phyloP scores from a whole-genome alignment of 371 early-diverging fungal species.

The Thermomucor indicae-seudaticae region DNA sequence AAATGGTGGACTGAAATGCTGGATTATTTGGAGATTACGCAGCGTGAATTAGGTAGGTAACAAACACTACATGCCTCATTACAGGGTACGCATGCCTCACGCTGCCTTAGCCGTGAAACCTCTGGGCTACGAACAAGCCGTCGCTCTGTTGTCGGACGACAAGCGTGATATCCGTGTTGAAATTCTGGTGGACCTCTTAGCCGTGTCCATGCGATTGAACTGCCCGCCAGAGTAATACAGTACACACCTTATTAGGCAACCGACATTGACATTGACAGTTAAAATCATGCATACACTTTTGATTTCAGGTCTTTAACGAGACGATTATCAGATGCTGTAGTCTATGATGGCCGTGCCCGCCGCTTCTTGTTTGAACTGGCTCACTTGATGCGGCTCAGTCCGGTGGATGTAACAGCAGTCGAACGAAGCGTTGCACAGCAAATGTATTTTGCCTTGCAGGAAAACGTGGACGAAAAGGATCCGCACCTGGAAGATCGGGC shows the following conservation, averaged over 20 bases:
- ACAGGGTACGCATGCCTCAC: neutral
- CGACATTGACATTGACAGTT: neutral
- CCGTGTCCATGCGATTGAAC: slow-evolving; percentile 14
- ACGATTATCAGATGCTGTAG: slow-evolving; percentile 6
- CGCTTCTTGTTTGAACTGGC: slow-evolving; percentile 28
- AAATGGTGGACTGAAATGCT: slow-evolving; percentile 23
- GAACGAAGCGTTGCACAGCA: slow-evolving; percentile 42
- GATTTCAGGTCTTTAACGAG: neutral
- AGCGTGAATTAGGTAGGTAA: slow-evolving; percentile 19
- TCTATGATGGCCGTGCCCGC: slow-evolving; percentile 41
- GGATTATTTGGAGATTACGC: slow-evolving; percentile 19
- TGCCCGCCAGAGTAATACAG: no score
- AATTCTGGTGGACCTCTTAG: slow-evolving; percentile 27
- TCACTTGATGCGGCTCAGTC: slow-evolving; percentile 9
- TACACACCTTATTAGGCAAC: slow-evolving; percentile 3
- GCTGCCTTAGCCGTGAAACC: neutral
- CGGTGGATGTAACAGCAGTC: slow-evolving; percentile 26
- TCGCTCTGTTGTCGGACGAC: slow-evolving; percentile 3
- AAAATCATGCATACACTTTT: neutral
- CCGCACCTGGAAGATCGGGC: slow-evolving; percentile 8
- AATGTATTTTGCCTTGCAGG: slow-evolving; percentile 38
- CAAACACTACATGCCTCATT: neutral
- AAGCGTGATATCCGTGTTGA: slow-evolving; percentile 36
- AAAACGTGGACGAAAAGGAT: slow-evolving; percentile 9
- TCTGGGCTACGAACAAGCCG: slow-evolving; percentile 13